Base-by-base conservation (phyloP, 345 rosid species). In the Geranium brycei region DNA sequence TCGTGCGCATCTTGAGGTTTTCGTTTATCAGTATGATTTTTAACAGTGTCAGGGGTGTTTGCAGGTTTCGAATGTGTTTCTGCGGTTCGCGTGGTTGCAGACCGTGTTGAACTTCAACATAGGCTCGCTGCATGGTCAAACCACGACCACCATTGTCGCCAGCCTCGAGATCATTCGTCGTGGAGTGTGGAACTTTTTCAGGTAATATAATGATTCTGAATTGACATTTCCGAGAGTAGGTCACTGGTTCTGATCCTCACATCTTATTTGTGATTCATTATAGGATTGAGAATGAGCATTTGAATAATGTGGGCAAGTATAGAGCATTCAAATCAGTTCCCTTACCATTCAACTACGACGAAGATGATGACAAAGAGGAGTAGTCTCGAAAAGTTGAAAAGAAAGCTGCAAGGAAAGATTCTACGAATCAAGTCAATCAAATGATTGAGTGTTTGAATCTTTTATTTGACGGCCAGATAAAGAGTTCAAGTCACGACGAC, bases 171-270 rank as follows among this genome's bases (percentile, higher is more conserved):
- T 95, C 64, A 83, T 91, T 65, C 80, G 99, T 28, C 79, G 99
- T 66, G 99, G 99, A 8, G 96, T 91, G 30, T 95, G 99, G 99
- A 95, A 95, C 64, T 95, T 91, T 40, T 95, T 91, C 85, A 83
- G 99, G 99, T 91, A 75, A 47, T 23, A 47, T 35, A 35, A 35
- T 4, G 41, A 7, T 3, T 32, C 10, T 35, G 5, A 35, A 35
- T 4, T 35, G 10, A 35, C 4, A 35, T 35, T 7, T 35, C 3
- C 41, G 41, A 35, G 41, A 4, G 5, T 35, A 47, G 53, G 15
- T 8, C 11, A 11, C 14, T 11, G 14, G 11, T 47, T 13, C 11
- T 47, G 13, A 13, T 47, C 15, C 53, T 47, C 53, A 15, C 11
- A 13, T 11, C 10, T 35, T 4, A 35, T 35, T 4, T 35, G 7